A percentile compares a stretch with the other conserved stretches of the same genome.
phyloP scores from a whole-genome alignment of 345 rosid species.

The Xanthoceras sorbifolium region DNA sequence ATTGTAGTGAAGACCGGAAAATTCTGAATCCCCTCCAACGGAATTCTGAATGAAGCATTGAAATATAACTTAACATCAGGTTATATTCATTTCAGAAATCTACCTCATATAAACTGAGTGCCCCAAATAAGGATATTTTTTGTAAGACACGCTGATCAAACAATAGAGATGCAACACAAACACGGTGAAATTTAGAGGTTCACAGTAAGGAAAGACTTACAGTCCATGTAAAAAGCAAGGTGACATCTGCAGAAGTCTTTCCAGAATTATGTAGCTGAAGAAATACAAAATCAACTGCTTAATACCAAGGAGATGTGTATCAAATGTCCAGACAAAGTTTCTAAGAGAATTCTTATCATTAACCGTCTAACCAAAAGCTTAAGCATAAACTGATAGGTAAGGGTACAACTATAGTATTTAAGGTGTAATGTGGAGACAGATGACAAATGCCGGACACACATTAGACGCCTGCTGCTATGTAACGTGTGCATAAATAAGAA shows the following conservation, averaged over 20 bases:
- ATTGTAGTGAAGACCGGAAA: constrained; percentile 81
- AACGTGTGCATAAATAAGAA: no score
- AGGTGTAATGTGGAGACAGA: no score
- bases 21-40: constrained; percentile 84
- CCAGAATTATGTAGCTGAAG: constrained; percentile 78
- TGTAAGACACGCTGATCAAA: neutral
- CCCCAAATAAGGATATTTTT: neutral
- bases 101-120: neutral
- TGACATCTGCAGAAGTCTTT: constrained; percentile 60
- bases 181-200: neutral
- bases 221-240: constrained; percentile 95
- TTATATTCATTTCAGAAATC: neutral
- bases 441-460: no score
- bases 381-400: no score
- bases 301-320: constrained; percentile 19
- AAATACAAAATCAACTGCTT: constrained; percentile 19
- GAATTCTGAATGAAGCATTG: constrained; percentile 60
- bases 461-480: no score
- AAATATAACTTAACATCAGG: constrained; percentile 12
- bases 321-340: neutral
- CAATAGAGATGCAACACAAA: neutral
- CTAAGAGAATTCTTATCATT: no score
- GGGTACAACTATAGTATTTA: no score
- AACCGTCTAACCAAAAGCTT: no score
- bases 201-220: constrained; percentile 45